Conservation (phyloP, 2,329 filamentous ascomycete genomes). For the Scedosporium minutisporum region DNA sequence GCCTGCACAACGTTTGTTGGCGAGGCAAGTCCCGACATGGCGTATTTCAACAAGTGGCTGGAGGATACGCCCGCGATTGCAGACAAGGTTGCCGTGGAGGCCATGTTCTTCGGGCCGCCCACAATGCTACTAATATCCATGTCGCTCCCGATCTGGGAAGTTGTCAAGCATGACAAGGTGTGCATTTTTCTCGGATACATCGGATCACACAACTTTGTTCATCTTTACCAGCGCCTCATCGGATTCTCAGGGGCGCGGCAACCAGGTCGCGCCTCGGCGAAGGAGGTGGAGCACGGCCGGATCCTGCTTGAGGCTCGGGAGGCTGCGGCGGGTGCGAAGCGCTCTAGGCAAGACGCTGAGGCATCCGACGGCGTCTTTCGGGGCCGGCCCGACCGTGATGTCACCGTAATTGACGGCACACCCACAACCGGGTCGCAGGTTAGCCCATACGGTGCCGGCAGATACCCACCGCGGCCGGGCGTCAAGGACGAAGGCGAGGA, state of each 20-base stretch:
- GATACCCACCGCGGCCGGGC: not conserved
- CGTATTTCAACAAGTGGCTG: slow-evolving; percentile 58
- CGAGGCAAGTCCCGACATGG: slow-evolving; percentile 56
- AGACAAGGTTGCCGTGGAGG: slow-evolving; percentile 51
- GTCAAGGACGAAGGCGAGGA: slow-evolving; percentile 38
- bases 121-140: slow-evolving; percentile 59
- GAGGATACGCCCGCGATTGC: slow-evolving; percentile 46
- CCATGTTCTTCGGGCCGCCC: slow-evolving; percentile 58
- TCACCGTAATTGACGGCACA: not conserved
- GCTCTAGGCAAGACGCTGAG: not conserved
- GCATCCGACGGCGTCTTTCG: not conserved
- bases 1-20: slow-evolving; percentile 60
- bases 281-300: slow-evolving; percentile 47
- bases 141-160: slow-evolving; percentile 53
- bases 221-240: slow-evolving; percentile 51
- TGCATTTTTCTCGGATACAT: slow-evolving; percentile 57
- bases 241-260: slow-evolving; percentile 17
- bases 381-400: not conserved
- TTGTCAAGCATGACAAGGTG: slow-evolving; percentile 57
- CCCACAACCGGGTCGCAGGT: slow-evolving; percentile 8
- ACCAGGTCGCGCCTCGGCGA: slow-evolving; percentile 30
- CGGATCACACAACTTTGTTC: slow-evolving; percentile 58
- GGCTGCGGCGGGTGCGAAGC: slow-evolving; percentile 22
- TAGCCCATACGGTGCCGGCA: slow-evolving; percentile 7
- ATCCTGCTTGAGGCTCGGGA: slow-evolving; percentile 46